Evolutionary conservation across 1,139 yeast genomes (phyloP).

Genomic region (Pichia sp.): DNA sequence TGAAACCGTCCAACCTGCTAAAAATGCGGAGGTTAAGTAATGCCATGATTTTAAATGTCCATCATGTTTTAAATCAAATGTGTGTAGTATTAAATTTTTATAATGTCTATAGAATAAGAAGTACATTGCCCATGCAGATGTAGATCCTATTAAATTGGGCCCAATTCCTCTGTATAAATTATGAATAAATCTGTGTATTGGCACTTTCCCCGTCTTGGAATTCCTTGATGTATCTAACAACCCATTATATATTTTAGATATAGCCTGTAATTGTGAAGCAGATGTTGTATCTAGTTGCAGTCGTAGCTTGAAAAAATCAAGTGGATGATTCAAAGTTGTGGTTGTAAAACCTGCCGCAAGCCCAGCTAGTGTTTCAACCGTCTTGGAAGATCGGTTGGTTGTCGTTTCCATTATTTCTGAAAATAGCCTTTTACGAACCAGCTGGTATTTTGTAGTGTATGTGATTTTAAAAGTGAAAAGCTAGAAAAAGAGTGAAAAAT

Average conservation of each 20-base stretch:
- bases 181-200: slow-evolving; percentile 19
- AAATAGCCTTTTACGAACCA: neutral
- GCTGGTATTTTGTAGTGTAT: too few relatives aligned
- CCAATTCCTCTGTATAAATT: slow-evolving; percentile 69
- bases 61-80: slow-evolving; percentile 8
- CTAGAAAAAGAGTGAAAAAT: neutral
- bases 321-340: slow-evolving; percentile 78
- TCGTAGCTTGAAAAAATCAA: slow-evolving; percentile 78
- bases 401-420: neutral
- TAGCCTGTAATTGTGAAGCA: slow-evolving; percentile 22
- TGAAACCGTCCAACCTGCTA: slow-evolving; percentile 73
- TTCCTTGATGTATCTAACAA: slow-evolving; percentile 18
- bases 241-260: slow-evolving; percentile 23
- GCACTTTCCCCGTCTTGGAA: slow-evolving; percentile 5
- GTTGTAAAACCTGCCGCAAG: slow-evolving; percentile 76
- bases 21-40: slow-evolving; percentile 47
- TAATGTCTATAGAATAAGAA: slow-evolving; percentile 64
- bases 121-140: slow-evolving; percentile 83
- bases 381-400: neutral
- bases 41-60: slow-evolving; percentile 29
- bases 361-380: slow-evolving; percentile 61
- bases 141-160: slow-evolving; percentile 77
- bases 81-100: slow-evolving; percentile 31
- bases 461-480: too few relatives aligned
- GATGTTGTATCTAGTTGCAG: slow-evolving; percentile 45